A percentile compares a stretch with the other conserved stretches of the same genome.
Conservation (phyloP, 2,329 filamentous ascomycete species). For the Fusarium hainanense region DNA sequence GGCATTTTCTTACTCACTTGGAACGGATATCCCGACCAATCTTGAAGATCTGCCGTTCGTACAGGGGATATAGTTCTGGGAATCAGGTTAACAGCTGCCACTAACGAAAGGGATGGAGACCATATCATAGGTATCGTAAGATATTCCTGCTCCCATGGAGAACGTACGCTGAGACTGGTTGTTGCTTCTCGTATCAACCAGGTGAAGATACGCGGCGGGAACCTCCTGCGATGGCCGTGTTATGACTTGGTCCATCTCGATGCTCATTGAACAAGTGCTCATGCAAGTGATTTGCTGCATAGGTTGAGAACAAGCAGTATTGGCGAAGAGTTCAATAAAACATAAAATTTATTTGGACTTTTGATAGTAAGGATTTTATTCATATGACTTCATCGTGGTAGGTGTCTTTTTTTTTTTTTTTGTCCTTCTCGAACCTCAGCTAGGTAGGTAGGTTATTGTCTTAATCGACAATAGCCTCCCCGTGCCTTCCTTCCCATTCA, state of each 20-base stretch:
- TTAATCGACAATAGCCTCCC: conserved; percentile 4
- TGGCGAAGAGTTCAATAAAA: conserved; percentile 2
- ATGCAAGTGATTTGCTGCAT: conserved; percentile 38
- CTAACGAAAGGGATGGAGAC: conserved; percentile 11
- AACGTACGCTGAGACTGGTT: conserved; percentile 45
- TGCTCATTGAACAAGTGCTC: conserved; percentile 2
- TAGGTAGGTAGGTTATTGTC: conserved; percentile 3
- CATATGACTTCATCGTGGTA: background rate
- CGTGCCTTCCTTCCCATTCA: conserved; percentile 19
- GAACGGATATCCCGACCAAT: conserved; percentile 51
- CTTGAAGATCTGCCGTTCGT: conserved; percentile 49
- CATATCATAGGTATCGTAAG: background rate
- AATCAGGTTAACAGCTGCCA: conserved; percentile 25
- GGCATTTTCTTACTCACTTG: conserved; percentile 45
- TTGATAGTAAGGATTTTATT: background rate
- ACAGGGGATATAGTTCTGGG: conserved; percentile 46
- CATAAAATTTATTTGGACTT: background rate
- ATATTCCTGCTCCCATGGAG: background rate
- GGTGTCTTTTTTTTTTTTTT: too few species aligned
- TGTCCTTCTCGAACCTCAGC: background rate
- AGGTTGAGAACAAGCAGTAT: background rate
- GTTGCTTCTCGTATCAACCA: conserved; percentile 41
- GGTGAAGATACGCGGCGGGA: conserved; percentile 45
- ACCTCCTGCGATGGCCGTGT: conserved; percentile 10
- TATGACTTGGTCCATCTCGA: conserved; percentile 37